Base-by-base conservation (phyloP, 495 filamentous ascomycete genomes). In the Penicillium cosmopolitanum region DNA sequence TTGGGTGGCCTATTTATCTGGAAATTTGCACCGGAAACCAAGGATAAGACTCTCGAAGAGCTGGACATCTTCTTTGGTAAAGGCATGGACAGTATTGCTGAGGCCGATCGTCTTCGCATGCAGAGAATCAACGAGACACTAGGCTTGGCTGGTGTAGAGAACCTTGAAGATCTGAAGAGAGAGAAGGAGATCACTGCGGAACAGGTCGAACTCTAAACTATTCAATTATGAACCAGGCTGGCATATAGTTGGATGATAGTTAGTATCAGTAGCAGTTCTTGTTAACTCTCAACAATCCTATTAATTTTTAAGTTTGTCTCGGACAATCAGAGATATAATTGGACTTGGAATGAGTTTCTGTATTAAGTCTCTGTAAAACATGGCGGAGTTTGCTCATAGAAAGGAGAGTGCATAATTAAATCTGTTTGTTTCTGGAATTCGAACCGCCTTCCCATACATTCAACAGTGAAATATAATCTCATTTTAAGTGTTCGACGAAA, bases 1-100 rank as follows among this genome's bases (percentile, higher is more conserved):
- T 40, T 82, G 15, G 78, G 77, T 31, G 78, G 76, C 61, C 15
- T 78, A 13, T 75, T 80, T 62, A 77, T 83, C 56, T 82, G 77
- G 71, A 63, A 69, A 43, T 84, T 80, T 58, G 81, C 81, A 61
- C 81, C 81, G 0, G 82, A 85, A 70, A 85, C 82, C 11, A 83
- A 83, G 70, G 82, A 83, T 56, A 82, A 81, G 70, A 83, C 82
- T 21, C 68, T 83, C 4, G 80, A 84, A 63, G 79, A 83, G 62
- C 74, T 83, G 44, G 42, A 44, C 16, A n/a, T 44, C 42, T 44
- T 44, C n/a, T 83, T 84, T 60, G 73, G 73, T 19, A 72, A 67
- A 21, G 63, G 48, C 25, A 56, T 50, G 52, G 67, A 66, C 5
- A 72, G 65, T 47, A 75, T 73, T 55, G 70, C 70, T 4, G 60